Evolutionary conservation across 306 rosid species (phyloP).

Genomic region (Neltuma alba): DNA sequence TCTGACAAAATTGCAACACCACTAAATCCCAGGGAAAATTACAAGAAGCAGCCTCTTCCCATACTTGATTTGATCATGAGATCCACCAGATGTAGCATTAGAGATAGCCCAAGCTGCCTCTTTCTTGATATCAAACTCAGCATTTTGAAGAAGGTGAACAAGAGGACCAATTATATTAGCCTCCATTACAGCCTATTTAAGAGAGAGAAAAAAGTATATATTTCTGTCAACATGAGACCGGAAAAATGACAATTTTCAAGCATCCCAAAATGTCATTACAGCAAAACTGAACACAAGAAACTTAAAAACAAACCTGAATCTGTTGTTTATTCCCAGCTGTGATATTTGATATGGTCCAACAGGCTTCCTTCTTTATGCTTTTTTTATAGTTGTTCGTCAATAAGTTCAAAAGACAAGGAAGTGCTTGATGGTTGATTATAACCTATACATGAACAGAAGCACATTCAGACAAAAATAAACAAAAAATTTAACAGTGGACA

Average conservation of each 20-base stretch:
- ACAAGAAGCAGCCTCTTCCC: slow-evolving; percentile 13
- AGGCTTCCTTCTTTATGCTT: slow-evolving; percentile 92
- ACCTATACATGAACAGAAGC: slow-evolving; percentile 48
- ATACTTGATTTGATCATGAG: slow-evolving; percentile 87
- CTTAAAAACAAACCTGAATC: slow-evolving; percentile 59
- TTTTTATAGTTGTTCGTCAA: slow-evolving; percentile 70
- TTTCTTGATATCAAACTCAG: slow-evolving; percentile 94
- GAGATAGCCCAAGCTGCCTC: slow-evolving; percentile 92
- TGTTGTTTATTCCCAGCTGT: slow-evolving; percentile 89
- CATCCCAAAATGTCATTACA: neutral
- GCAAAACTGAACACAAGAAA: neutral
- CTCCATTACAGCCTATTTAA: slow-evolving; percentile 58
- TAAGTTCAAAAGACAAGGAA: slow-evolving; percentile 61
- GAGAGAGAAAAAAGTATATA: neutral
- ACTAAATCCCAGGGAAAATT: neutral
- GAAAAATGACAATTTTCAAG: neutral
- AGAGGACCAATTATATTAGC: slow-evolving; percentile 67
- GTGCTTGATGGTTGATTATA: slow-evolving; percentile 72
- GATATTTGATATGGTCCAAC: slow-evolving; percentile 88
- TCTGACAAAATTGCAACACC: neutral
- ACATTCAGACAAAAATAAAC: slow-evolving; percentile 29
- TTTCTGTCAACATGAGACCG: neutral
- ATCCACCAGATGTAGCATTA: slow-evolving; percentile 92
- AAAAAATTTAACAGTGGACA: neutral
- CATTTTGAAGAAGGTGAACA: slow-evolving; percentile 76